Percentiles rank a stretch among this genome's conserved stretches.
Conservation (phyloP, 371 early-diverging fungal genomes). For the Mucor piriformis region DNA sequence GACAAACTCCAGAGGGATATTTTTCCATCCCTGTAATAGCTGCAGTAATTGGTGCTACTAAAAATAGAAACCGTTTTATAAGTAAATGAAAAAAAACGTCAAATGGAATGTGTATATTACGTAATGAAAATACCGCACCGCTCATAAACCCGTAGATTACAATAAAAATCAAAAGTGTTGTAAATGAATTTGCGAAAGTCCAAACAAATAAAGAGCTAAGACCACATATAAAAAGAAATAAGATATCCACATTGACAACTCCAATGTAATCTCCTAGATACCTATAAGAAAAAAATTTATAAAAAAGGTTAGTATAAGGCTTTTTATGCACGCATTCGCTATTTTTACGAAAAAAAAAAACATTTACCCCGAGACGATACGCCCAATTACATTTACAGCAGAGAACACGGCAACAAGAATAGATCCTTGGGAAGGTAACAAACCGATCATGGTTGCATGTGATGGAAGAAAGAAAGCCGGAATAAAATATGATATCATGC, state of each 20-base stretch:
- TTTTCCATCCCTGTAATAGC: constrained; percentile 39
- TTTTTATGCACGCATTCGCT: not conserved
- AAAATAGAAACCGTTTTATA: constrained; percentile 10
- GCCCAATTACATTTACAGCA: constrained; percentile 36
- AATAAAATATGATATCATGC: constrained; percentile 40
- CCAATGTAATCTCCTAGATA: constrained; percentile 57
- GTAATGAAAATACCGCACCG: constrained; percentile 48
- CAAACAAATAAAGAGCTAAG: constrained; percentile 62
- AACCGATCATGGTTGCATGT: constrained; percentile 35
- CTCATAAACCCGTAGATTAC: constrained; percentile 63
- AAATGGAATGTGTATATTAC: constrained; percentile 18
- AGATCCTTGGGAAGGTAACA: constrained; percentile 37
- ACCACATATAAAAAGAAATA: constrained; percentile 50
- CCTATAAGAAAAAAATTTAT: not conserved
- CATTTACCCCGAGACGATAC: constrained; percentile 37
- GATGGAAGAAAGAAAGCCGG: constrained; percentile 48
- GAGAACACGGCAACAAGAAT: constrained; percentile 34
- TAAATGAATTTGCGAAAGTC: constrained; percentile 56
- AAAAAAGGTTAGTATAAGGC: not conserved
- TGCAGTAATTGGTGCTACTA: constrained; percentile 45
- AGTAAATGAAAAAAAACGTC: constrained; percentile 4
- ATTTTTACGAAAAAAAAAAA: too few relatives aligned
- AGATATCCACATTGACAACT: constrained; percentile 54
- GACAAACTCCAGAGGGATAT: constrained; percentile 41
- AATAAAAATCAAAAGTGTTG: constrained; percentile 53